Evolutionary conservation across 2,329 filamentous ascomycete genomes (phyloP).

Genomic region (Nemania serpens): DNA sequence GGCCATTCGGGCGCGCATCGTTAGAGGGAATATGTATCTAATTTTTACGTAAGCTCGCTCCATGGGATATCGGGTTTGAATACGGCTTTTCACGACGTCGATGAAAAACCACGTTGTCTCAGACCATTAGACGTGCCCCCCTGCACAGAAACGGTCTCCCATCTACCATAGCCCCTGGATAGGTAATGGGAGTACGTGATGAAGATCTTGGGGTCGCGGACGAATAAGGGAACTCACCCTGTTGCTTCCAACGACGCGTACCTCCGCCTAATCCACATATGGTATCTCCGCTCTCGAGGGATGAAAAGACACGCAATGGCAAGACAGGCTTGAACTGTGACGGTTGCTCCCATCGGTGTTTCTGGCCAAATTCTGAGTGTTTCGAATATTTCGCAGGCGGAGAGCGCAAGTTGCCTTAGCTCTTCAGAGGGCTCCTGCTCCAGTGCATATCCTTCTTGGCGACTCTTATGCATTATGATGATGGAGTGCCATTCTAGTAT

Average conservation of each 20-base stretch:
- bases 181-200: too few relatives aligned
- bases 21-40: constrained; percentile 82
- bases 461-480: constrained; percentile 76
- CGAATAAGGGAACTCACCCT: constrained; percentile 63
- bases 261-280: constrained; percentile 79
- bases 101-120: background rate
- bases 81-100: background rate
- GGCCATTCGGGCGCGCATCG: constrained; percentile 75
- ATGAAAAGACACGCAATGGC: constrained; percentile 79
- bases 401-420: constrained; percentile 65
- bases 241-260: constrained; percentile 77
- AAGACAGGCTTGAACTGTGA: constrained; percentile 76
- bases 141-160: background rate
- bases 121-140: background rate
- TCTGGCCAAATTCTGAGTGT: constrained; percentile 73
- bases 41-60: constrained; percentile 5
- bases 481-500: constrained; percentile 79
- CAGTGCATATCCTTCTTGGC: constrained; percentile 64
- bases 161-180: too few relatives aligned
- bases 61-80: background rate
- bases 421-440: constrained; percentile 57
- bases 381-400: constrained; percentile 79
- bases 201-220: background rate
- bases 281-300: constrained; percentile 73
- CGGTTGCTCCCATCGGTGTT: constrained; percentile 70